phyloP scores from a whole-genome alignment of 2,329 filamentous ascomycete species.

The Cyphellophora attinorum region DNA sequence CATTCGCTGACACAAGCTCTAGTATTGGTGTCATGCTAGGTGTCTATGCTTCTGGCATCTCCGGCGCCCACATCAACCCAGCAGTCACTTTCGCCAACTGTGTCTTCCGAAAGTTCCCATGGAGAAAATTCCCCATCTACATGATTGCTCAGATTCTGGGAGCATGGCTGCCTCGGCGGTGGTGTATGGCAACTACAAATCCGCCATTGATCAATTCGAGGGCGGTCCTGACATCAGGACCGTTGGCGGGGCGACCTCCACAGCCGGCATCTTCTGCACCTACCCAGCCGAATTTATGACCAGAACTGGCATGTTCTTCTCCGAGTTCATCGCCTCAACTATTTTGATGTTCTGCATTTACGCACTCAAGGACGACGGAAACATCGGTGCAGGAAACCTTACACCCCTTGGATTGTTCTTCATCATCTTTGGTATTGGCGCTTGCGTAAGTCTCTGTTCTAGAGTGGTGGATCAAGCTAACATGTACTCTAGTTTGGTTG shows the following conservation, averaged over 20 bases:
- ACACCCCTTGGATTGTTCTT: constrained; percentile 59
- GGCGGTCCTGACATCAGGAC: constrained; percentile 50
- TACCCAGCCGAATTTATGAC: constrained; percentile 56
- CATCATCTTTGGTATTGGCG: constrained; percentile 49
- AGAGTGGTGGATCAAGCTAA: no score
- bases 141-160: constrained; percentile 56
- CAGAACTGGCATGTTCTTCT: constrained; percentile 59
- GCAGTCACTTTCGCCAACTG: constrained; percentile 64
- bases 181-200: constrained; percentile 55
- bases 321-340: constrained; percentile 58
- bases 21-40: constrained; percentile 60
- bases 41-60: constrained; percentile 50
- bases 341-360: constrained; percentile 65
- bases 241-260: constrained; percentile 45
- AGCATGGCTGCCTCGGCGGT: constrained; percentile 54
- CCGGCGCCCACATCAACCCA: constrained; percentile 59
- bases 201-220: constrained; percentile 56
- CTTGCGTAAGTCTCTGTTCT: no score
- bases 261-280: constrained; percentile 63
- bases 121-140: constrained; percentile 62
- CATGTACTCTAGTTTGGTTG: constrained; percentile 69
- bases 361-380: constrained; percentile 45
- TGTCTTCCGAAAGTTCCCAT: constrained; percentile 58
- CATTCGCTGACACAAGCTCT: constrained; percentile 5
- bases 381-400: constrained; percentile 45